Evolutionary conservation across 176 grass and related monocot species (phyloP), one percentile per base, ranked within the genome.

Genomic region (Eragrostis curvula): DNA sequence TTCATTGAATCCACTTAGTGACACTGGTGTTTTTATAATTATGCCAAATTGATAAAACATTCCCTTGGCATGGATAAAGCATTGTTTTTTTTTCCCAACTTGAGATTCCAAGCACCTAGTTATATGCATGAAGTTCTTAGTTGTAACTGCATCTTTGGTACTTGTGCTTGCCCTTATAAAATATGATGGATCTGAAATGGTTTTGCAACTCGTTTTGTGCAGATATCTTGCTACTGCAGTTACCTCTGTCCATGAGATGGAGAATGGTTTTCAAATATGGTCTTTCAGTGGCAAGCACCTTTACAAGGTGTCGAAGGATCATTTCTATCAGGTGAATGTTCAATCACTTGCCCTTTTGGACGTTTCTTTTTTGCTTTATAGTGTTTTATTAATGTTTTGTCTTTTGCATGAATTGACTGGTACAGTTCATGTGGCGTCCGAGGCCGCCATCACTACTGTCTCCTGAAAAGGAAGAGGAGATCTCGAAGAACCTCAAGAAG

Each of bases 201-300:
- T 66, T 67, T 65, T 60, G 13, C 15, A 28, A 61, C 3, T 43
- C 58, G 66, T 64, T 88, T 10, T 17, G 27, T 84, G 24, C 75
- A 98, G 90, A 62, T 98, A 91, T 81, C 74, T 95, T 12, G 92
- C 86, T 17, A 95, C 92, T 49, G 80, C 92, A 64, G 90, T 98
- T 69, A 93, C 96, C 66, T 95, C 86, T 17, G 96, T 95, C 39
- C 92, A 98, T 88, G 96, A 98, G 69, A 98, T 98, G 96, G 88
- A 98, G 74, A 98, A 95, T 9, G 96, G 92, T 68, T 98, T 98
- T 65, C 79, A 88, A 48, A 91, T 95, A 67, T 98, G 96, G 92
- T 93, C 96, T 9, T 95, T 98, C 71, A 93, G 75, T 66, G 92
- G 90, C 56, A 95, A 93, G 84, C 75, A 86, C 71, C 84, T 98